A percentile compares a stretch with the other conserved stretches of the same genome.
Evolutionary conservation across 2,329 filamentous ascomycete genomes (phyloP).

Genomic region (Alternaria rosae): DNA sequence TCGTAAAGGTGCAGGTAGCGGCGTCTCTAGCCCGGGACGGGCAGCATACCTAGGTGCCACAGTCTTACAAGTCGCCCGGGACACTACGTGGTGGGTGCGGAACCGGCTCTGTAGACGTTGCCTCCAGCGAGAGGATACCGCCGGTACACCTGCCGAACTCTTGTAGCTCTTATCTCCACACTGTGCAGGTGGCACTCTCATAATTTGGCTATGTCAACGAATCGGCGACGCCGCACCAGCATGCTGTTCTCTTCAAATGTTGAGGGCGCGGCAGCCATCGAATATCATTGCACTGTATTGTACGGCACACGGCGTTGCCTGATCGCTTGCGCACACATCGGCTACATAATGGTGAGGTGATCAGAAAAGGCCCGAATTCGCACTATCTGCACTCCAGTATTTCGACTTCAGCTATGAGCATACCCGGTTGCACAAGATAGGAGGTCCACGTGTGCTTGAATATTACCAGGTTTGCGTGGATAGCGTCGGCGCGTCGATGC

Average conservation of each 20-base stretch:
- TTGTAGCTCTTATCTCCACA: neutral
- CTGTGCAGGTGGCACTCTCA: neutral
- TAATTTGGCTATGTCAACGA: neutral
- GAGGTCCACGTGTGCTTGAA: neutral
- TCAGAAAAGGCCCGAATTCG: constrained; percentile 7
- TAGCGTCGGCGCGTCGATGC: constrained; percentile 1
- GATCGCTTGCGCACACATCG: neutral
- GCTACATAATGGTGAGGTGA: neutral
- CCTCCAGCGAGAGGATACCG: neutral
- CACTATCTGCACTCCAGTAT: neutral
- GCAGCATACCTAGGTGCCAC: neutral
- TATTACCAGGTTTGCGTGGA: constrained; percentile 12
- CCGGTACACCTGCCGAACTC: constrained; percentile 1
- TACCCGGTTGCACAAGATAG: neutral
- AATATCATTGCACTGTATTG: neutral
- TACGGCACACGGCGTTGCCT: neutral
- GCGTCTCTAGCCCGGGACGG: neutral
- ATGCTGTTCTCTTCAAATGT: neutral
- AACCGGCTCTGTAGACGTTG: neutral
- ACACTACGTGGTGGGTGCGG: neutral
- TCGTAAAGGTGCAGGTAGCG: neutral
- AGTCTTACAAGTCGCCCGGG: neutral
- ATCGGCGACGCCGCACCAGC: neutral
- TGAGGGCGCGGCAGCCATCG: neutral
- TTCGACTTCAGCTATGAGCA: neutral